Conservation (phyloP, 169 alveolate species). For the Plasmodium blacklocki region DNA sequence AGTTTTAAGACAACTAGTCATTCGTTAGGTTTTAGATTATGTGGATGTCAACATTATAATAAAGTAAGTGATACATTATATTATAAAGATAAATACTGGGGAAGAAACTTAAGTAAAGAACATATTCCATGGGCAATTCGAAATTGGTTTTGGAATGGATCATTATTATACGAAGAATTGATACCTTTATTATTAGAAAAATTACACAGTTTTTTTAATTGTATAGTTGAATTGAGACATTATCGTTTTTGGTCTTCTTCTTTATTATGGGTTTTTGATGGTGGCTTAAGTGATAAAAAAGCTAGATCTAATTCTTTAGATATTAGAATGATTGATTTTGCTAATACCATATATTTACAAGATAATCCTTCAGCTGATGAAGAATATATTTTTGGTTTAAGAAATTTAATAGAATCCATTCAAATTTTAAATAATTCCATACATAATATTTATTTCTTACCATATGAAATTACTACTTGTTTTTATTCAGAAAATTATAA, state of each 20-base stretch:
- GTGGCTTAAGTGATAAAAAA: conserved; percentile 78
- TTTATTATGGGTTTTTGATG: conserved; percentile 82
- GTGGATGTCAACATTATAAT: conserved; percentile 83
- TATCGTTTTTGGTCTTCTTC: conserved; percentile 85
- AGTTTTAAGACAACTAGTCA: conserved; percentile 82
- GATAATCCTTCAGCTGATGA: conserved; percentile 83
- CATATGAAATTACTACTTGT: conserved; percentile 62
- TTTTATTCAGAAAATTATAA: conserved; percentile 63
- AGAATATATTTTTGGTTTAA: conserved; percentile 81
- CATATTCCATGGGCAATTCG: conserved; percentile 80
- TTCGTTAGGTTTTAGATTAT: conserved; percentile 83
- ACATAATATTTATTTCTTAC: conserved; percentile 76
- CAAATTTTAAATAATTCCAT: conserved; percentile 75
- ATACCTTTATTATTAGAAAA: conserved; percentile 77
- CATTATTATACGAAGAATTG: conserved; percentile 74
- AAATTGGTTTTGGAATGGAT: conserved; percentile 85
- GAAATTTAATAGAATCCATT: conserved; percentile 75
- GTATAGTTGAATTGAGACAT: conserved; percentile 78
- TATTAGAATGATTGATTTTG: conserved; percentile 84
- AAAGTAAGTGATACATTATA: conserved; percentile 78
- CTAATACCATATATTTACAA: conserved; percentile 80
- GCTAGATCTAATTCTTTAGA: conserved; percentile 77
- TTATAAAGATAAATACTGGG: conserved; percentile 84
- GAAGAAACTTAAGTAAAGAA: conserved; percentile 80
- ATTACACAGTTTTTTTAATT: conserved; percentile 73